Base-by-base conservation (phyloP, 1,284 basidiomycete genomes). In the Ganoderma lucidum region DNA sequence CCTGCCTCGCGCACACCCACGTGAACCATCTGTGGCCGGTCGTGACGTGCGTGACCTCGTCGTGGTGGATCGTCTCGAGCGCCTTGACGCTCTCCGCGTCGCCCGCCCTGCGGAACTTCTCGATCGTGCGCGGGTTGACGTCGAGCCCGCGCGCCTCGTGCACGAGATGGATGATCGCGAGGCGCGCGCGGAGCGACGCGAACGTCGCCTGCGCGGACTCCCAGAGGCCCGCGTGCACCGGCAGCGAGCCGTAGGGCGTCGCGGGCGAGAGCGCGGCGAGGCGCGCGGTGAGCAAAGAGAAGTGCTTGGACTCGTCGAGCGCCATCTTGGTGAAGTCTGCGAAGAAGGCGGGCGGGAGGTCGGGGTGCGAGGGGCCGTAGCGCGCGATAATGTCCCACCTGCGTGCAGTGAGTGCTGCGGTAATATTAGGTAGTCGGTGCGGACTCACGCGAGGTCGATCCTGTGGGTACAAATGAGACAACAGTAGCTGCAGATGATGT, bases 141-240 rank as follows among this genome's bases (percentile, higher is more conserved):
- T 96, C 96, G 8, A 96, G 84, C 2, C 95, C 95, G 37, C 95
- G 84, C 1, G 95, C 94, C 82, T 96, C 95, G 77, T 96, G 95
- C 0, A 96, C 95, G 39, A 96, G 88, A 76, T 96, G 95, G 73
- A 96, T 95, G 79, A 96, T 96, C 1, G 93, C 93, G 35, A 96
- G 87, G 2, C 95, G 87, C 0, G 94, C 86, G 44, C 89, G 87
- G 41, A 96, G 85, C 1, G 92, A 94, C 63, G 89, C 79, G 3
- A 88, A 88, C 0, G 95, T 96, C 61, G 90, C 86, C 17, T 84
- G 83, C 1, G 95, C 95, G 3, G 92, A 93, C 68, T 95, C 90
- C 95, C 94, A 96, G 5, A 96, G 86, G 0, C 87, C 88, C 0
- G 92, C 92, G 75, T 94, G 93, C 1, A 94, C 89, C 9, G 90